Conservation (phyloP, 2,329 filamentous ascomycete genomes). For the Colletotrichum musicola region DNA sequence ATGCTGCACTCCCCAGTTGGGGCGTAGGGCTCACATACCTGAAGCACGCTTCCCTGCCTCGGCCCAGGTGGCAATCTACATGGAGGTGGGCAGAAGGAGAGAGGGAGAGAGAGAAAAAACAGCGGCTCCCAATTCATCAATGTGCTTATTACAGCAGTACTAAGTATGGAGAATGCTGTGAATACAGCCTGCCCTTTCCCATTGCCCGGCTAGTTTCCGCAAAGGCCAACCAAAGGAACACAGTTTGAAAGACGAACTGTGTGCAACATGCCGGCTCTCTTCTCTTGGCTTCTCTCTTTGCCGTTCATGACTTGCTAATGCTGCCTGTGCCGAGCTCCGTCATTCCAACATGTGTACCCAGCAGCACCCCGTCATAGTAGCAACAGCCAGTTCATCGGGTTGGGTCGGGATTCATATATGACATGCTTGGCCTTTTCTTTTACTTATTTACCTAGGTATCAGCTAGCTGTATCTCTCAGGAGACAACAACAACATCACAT, state of each 20-base stretch:
- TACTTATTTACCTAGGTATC: neutral
- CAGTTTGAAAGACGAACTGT: slow-evolving; percentile 33
- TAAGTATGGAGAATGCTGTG: slow-evolving; percentile 27
- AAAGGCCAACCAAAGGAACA: slow-evolving; percentile 25
- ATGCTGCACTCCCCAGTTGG: slow-evolving; percentile 6
- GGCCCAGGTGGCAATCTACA: slow-evolving; percentile 31
- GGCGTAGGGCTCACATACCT: slow-evolving; percentile 12
- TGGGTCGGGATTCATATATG: slow-evolving; percentile 35
- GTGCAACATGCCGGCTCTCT: slow-evolving; percentile 31
- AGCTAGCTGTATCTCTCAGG: slow-evolving; percentile 15
- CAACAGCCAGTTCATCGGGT: neutral
- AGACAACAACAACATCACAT: slow-evolving; percentile 1
- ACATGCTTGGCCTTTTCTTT: slow-evolving; percentile 29
- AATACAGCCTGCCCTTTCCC: slow-evolving; percentile 17
- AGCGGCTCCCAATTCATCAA: slow-evolving; percentile 19
- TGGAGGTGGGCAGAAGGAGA: neutral
- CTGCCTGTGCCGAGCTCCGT: slow-evolving; percentile 22
- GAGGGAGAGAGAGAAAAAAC: neutral
- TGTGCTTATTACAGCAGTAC: slow-evolving; percentile 18
- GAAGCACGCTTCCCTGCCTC: slow-evolving; percentile 29
- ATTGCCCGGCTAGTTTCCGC: slow-evolving; percentile 12
- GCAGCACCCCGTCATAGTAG: neutral
- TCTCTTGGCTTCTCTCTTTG: slow-evolving; percentile 36
- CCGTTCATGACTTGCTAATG: slow-evolving; percentile 26
- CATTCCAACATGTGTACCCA: slow-evolving; percentile 32